phyloP scores from a whole-genome alignment of 1,139 yeast genomes.

The Candida smagusa region DNA sequence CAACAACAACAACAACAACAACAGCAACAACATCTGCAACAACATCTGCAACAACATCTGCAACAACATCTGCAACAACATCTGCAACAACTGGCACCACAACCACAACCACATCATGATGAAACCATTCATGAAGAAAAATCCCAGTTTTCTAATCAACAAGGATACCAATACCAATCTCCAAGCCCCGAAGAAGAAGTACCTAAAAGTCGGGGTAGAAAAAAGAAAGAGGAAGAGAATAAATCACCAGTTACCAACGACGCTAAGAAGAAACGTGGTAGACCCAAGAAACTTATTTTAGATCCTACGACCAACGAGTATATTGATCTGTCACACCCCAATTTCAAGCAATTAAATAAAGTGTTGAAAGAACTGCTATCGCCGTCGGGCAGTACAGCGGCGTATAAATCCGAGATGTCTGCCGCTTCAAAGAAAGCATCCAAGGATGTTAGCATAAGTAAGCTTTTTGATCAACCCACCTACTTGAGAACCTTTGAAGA shows the following conservation, averaged over 20 bases:
- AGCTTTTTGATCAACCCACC: constrained; percentile 28
- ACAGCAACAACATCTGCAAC: constrained; percentile 1
- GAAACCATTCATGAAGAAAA: constrained; percentile 7
- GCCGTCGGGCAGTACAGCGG: constrained; percentile 1
- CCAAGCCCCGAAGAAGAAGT: constrained; percentile 8
- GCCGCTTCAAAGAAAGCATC: constrained; percentile 2
- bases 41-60: neutral
- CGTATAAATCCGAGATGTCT: neutral
- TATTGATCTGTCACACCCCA: constrained; percentile 44
- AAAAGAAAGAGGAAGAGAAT: constrained; percentile 6
- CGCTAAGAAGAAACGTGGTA: constrained; percentile 40
- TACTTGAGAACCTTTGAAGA: constrained; percentile 31
- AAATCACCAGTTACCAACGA: constrained; percentile 9
- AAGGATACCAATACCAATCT: constrained; percentile 8
- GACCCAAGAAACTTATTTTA: constrained; percentile 43
- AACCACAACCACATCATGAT: constrained; percentile 2
- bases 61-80: constrained; percentile 4
- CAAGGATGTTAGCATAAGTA: constrained; percentile 12
- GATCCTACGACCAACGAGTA: constrained; percentile 43
- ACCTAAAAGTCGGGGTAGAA: constrained; percentile 3
- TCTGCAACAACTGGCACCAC: constrained; percentile 9
- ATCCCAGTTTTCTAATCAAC: constrained; percentile 8
- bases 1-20: constrained; percentile 7
- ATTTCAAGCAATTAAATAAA: constrained; percentile 39
- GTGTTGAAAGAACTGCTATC: constrained; percentile 24